phyloP scores from a whole-genome alignment of 768 basidiomycete species.

The Trametes coccinea region DNA sequence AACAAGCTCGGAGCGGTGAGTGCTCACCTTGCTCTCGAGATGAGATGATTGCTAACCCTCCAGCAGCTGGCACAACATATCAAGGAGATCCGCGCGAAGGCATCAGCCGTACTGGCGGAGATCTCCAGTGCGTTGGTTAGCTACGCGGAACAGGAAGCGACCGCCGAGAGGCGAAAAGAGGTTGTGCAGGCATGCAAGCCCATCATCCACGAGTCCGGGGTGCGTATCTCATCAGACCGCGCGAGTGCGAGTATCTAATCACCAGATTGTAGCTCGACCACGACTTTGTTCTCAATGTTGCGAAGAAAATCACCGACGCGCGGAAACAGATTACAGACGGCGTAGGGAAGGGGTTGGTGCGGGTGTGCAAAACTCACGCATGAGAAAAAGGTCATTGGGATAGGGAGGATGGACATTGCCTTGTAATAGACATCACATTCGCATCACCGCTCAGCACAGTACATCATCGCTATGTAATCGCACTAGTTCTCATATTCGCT shows the following conservation, averaged over 20 bases:
- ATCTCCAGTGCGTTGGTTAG: conserved; percentile 56
- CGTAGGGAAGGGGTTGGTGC: conserved; percentile 66
- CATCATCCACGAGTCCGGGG: conserved; percentile 39
- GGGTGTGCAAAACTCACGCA: conserved; percentile 43
- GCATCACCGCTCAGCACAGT: conserved; percentile 24
- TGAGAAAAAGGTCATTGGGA: conserved; percentile 9
- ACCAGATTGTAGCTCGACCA: conserved; percentile 50
- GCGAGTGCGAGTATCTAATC: conserved; percentile 11
- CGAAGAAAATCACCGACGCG: conserved; percentile 67
- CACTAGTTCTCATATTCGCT: conserved; percentile 2
- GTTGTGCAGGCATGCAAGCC: conserved; percentile 53
- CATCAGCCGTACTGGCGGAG: conserved; percentile 51
- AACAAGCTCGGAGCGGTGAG: conserved; percentile 71
- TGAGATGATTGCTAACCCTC: neutral
- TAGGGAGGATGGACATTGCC: conserved; percentile 10
- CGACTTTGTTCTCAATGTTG: conserved; percentile 60
- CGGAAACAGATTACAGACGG: conserved; percentile 74
- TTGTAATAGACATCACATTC: conserved; percentile 14
- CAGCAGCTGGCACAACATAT: conserved; percentile 66
- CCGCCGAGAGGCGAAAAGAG: conserved; percentile 50
- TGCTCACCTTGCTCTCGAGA: conserved; percentile 21
- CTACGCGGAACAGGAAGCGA: conserved; percentile 52
- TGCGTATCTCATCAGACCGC: conserved; percentile 21
- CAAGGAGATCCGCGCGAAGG: conserved; percentile 60
- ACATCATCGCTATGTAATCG: conserved; percentile 10